Percentiles rank a stretch among this genome's conserved stretches.
Evolutionary conservation across 2,329 filamentous ascomycete genomes (phyloP).

Genomic region (Beauveria caledonica): DNA sequence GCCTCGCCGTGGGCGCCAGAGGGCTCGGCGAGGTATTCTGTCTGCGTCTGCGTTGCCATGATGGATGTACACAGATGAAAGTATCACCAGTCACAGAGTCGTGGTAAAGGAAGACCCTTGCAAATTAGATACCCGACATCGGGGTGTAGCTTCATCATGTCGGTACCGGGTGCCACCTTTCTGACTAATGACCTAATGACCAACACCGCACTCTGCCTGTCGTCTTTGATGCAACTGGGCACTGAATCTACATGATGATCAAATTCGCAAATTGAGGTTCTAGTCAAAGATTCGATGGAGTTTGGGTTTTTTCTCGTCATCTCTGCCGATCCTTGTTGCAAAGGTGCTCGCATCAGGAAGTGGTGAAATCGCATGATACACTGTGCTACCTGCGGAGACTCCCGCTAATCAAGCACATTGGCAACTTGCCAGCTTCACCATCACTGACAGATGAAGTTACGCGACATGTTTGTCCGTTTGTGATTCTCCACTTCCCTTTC

Average conservation of each 20-base stretch:
- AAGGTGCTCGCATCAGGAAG: background rate
- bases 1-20: background rate
- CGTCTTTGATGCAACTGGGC: background rate
- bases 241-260: background rate
- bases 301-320: too few relatives aligned
- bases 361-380: background rate
- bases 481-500: background rate
- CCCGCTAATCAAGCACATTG: background rate
- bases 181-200: background rate
- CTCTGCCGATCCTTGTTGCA: too few relatives aligned
- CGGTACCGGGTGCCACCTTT: background rate
- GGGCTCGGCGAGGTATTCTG: background rate
- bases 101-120: background rate
- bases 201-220: background rate
- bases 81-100: background rate
- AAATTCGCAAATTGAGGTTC: background rate
- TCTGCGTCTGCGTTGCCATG: conserved; percentile 5
- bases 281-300: too few relatives aligned
- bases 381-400: background rate
- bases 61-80: background rate
- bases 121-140: background rate
- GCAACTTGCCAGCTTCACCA: background rate
- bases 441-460: background rate
- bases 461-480: background rate
- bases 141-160: background rate